Percentiles rank a stretch among this genome's conserved stretches.
These are phyloP conservation scores for Hirsutella minnesotensis DNA, from an alignment of 2,329 filamentous ascomycete genomes.

Conservation along the genomic window DNA sequence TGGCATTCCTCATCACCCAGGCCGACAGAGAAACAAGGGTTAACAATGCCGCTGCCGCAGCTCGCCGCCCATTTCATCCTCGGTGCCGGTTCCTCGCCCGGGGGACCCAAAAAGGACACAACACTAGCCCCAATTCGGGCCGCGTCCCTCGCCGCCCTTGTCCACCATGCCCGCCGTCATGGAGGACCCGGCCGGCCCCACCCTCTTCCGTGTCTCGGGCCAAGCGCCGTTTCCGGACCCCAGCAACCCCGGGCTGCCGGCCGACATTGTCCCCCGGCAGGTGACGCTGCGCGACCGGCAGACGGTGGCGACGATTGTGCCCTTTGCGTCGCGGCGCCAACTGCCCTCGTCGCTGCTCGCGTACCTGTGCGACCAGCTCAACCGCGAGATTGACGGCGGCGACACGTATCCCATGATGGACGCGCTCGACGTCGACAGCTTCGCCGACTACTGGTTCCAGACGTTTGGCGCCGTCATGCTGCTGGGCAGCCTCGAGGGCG, in stretches of 20 bases:
- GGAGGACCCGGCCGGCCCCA: conserved; percentile 61
- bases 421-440: conserved; percentile 59
- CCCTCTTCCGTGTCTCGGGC: conserved; percentile 59
- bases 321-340: conserved; percentile 64
- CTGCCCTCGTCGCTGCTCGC: conserved; percentile 64
- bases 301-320: conserved; percentile 72
- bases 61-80: too few species aligned
- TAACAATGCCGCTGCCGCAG: too few species aligned
- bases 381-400: conserved; percentile 82
- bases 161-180: conserved; percentile 56
- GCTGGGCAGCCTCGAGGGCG: conserved; percentile 57
- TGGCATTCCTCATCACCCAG: too few species aligned
- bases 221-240: conserved; percentile 52
- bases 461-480: conserved; percentile 86
- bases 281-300: conserved; percentile 76
- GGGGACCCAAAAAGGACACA: too few species aligned
- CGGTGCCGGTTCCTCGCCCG: too few species aligned
- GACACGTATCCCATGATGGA: conserved; percentile 88
- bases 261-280: conserved; percentile 58
- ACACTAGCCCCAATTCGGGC: too few species aligned
- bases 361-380: conserved; percentile 74
- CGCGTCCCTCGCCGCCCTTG: neutral
- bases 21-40: too few species aligned
- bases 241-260: conserved; percentile 50
- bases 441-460: conserved; percentile 80